These are phyloP conservation scores for Heliamphora pulchella DNA, from an alignment of 179 eudicot species.

Conservation along the genomic window DNA sequence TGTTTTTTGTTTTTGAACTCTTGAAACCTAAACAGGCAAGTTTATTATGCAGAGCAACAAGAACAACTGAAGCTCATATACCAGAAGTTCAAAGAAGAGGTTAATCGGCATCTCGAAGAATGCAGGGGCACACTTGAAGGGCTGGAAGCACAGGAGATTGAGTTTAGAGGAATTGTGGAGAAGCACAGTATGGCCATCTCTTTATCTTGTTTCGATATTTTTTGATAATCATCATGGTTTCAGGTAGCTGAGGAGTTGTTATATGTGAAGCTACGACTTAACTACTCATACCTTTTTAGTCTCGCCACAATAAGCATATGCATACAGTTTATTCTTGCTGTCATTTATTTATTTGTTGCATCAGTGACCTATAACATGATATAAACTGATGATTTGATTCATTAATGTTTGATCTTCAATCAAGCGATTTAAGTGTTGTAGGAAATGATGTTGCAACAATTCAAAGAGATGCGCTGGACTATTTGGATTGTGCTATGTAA, in stretches of 20 bases:
- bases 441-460: neutral
- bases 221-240: neutral
- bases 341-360: neutral
- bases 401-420: neutral
- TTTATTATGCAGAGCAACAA: conserved; percentile 51
- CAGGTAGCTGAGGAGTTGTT: neutral
- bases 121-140: conserved; percentile 52
- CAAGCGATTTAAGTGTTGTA: neutral
- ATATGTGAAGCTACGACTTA: neutral
- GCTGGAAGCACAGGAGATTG: conserved; percentile 52
- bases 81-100: conserved; percentile 62
- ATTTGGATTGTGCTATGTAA: neutral
- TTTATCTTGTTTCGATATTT: neutral
- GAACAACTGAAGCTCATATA: conserved; percentile 50
- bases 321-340: neutral
- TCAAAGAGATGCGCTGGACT: neutral
- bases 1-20: no score
- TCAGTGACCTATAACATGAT: neutral
- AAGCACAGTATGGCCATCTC: conserved; percentile 49
- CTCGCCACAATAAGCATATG: neutral
- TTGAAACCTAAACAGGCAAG: neutral
- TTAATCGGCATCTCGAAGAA: conserved; percentile 51
- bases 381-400: neutral
- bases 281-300: neutral
- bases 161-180: conserved; percentile 51